Evolutionary conservation across 306 rosid species (phyloP).

Genomic region (Vigna reflexopilosa): DNA sequence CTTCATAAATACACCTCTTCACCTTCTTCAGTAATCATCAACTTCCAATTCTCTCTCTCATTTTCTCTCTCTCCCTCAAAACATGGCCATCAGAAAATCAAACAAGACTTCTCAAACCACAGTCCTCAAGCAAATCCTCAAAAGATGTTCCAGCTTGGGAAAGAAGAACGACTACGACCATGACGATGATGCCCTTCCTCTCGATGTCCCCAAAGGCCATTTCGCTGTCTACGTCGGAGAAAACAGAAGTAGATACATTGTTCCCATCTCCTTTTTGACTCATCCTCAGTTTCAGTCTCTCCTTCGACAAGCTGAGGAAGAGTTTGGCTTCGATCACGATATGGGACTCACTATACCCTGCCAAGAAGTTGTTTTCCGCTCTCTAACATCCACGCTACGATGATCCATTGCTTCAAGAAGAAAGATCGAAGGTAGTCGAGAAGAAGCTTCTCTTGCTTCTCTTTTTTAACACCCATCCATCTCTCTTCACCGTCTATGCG

Average conservation of each 20-base stretch:
- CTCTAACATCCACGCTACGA: slow-evolving; percentile 79
- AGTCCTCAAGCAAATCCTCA: slow-evolving; percentile 78
- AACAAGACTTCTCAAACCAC: slow-evolving; percentile 71
- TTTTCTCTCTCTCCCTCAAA: slow-evolving; percentile 3
- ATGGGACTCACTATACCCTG: slow-evolving; percentile 97
- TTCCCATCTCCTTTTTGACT: slow-evolving; percentile 80
- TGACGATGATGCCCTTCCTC: slow-evolving; percentile 66
- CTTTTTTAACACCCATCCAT: slow-evolving; percentile 56
- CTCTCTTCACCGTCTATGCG: slow-evolving; percentile 15
- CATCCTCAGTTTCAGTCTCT: slow-evolving; percentile 83
- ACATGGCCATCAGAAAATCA: slow-evolving; percentile 76
- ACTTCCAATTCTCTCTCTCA: neutral
- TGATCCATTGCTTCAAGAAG: slow-evolving; percentile 35
- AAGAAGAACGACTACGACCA: slow-evolving; percentile 58
- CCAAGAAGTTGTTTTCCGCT: slow-evolving; percentile 81
- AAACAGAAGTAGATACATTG: slow-evolving; percentile 81
- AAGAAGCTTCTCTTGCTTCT: slow-evolving; percentile 65
- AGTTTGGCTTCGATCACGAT: slow-evolving; percentile 90
- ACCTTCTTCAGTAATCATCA: neutral
- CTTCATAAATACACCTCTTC: slow-evolving; percentile 59
- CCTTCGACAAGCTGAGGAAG: slow-evolving; percentile 91
- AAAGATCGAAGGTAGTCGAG: slow-evolving; percentile 52
- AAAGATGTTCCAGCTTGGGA: slow-evolving; percentile 79
- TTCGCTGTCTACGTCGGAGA: slow-evolving; percentile 91
- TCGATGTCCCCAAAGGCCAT: slow-evolving; percentile 92